These are phyloP conservation scores for Skeletonema grethae DNA, from an alignment of 108 stramenopile genomes.

Conservation along the genomic window DNA sequence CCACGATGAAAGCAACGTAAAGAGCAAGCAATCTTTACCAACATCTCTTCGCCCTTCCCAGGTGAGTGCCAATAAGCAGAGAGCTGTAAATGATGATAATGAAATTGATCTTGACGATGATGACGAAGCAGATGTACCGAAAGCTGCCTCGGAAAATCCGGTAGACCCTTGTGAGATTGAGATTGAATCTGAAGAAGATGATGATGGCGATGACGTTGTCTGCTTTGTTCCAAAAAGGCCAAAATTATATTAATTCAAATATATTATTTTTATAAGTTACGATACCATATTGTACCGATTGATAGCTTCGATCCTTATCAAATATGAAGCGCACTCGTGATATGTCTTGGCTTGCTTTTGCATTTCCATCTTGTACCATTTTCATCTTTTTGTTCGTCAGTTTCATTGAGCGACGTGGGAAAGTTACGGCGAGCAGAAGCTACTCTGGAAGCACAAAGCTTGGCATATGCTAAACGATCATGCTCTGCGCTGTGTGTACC, in stretches of 20 bases:
- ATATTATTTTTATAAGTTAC: neutral
- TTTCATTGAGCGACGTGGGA: neutral
- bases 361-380: neutral
- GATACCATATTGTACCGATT: no score
- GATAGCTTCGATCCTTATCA: neutral
- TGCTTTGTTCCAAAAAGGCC: slow-evolving; percentile 19
- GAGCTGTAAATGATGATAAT: slow-evolving; percentile 30
- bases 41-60: neutral
- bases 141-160: slow-evolving; percentile 11
- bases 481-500: neutral
- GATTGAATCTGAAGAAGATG: slow-evolving; percentile 34
- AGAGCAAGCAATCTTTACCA: neutral
- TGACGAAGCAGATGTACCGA: neutral
- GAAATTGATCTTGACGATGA: slow-evolving; percentile 33
- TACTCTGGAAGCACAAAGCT: slow-evolving; percentile 26
- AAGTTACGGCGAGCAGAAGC: slow-evolving; percentile 24
- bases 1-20: neutral
- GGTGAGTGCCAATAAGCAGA: slow-evolving; percentile 10
- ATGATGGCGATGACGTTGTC: slow-evolving; percentile 26
- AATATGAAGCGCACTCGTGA: neutral
- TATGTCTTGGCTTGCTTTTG: neutral
- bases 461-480: slow-evolving; percentile 33
- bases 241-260: neutral
- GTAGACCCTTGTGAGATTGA: slow-evolving; percentile 19
- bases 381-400: neutral